phyloP scores from a whole-genome alignment of 305 asterid genomes.

The Salvia sclarea region DNA sequence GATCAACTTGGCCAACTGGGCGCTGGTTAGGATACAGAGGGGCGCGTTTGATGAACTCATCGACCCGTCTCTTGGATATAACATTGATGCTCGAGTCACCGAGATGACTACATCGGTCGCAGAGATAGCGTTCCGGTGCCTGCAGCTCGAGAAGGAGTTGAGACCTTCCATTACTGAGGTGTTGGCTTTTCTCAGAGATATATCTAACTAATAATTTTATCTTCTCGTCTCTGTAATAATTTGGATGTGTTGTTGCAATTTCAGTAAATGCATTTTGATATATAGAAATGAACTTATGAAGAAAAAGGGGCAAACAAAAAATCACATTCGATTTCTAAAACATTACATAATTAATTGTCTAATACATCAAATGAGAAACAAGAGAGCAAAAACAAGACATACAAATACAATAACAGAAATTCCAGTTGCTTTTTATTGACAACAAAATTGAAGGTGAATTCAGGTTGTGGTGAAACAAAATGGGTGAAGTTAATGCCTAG shows the following conservation, averaged over 20 bases:
- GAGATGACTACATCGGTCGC: conserved; percentile 72
- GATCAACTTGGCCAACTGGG: conserved; percentile 63
- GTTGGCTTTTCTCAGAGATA: conserved; percentile 41
- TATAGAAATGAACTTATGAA: not conserved
- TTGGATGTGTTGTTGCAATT: too few species aligned
- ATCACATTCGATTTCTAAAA: not conserved
- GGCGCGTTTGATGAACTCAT: conserved; percentile 56
- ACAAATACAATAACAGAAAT: conserved; percentile 30
- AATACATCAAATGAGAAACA: conserved; percentile 16
- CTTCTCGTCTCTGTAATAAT: too few species aligned
- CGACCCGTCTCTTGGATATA: conserved; percentile 56
- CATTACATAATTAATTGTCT: conserved; percentile 1
- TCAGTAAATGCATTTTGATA: not conserved
- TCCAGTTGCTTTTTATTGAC: conserved; percentile 36
- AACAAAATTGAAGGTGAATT: conserved; percentile 16
- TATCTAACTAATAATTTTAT: conserved; percentile 31
- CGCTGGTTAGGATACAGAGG: conserved; percentile 55
- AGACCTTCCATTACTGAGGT: conserved; percentile 79
- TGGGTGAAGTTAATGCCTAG: conserved; percentile 34
- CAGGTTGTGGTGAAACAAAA: conserved; percentile 12
- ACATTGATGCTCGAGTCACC: conserved; percentile 43
- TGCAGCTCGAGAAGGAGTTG: conserved; percentile 68
- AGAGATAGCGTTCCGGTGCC: conserved; percentile 66
- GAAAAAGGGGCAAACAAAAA: not conserved
- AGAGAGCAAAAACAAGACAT: conserved; percentile 1